Base-by-base conservation (phyloP, 2,329 filamentous ascomycete species). In the Zasmidium citrigriseum region DNA sequence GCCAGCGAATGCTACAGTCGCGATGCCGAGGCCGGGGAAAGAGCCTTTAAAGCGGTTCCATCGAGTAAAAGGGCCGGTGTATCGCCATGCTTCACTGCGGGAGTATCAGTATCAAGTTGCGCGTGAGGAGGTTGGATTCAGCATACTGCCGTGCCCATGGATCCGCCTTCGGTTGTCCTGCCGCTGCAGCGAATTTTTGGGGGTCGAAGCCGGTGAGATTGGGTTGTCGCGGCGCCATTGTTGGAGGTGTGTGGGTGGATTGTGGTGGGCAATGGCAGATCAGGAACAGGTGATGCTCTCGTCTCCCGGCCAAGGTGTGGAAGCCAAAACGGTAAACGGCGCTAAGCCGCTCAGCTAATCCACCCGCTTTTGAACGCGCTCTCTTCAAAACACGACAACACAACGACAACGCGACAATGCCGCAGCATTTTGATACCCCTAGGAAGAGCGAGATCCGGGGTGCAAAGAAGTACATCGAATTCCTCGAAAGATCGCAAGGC, bases 191-290 rank as follows among this genome's bases (percentile, higher is more conserved):
- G 77, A 93, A 88, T 77, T 90, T 89, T 75, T 86, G 86, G 71
- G 91, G 83, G 80, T 95, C 89, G 83, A 98, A 98, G 79, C 93
- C 93, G 70, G 93, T 97, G 77, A 96, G 86, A 83, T 91, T 92
- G 73, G 85, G 82, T 80, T 77, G 76, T 64, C 53, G 73, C 25
- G 67, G 68, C 67, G 82, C 76, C 82, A 85, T 84, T 70, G 67
- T 76, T 66, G 62, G 63, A 62, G 57, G 68, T 61, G 63, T 55
- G 60, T 58, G 60, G n/a, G n/a, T 11, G 27, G 53, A 12, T 18
- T 46, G 20, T 3, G 29, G 49, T 22, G 45, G 21, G 48, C 45
- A 56, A 41, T 46, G 29, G 29, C 24, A 25, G n/a, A 23, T 29
- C 9, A 50, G 24, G 41, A 48, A 16, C 34, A 16, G 34, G 34